Conservation (phyloP, 495 filamentous ascomycete genomes). For the Clohesyomyces aquaticus region DNA sequence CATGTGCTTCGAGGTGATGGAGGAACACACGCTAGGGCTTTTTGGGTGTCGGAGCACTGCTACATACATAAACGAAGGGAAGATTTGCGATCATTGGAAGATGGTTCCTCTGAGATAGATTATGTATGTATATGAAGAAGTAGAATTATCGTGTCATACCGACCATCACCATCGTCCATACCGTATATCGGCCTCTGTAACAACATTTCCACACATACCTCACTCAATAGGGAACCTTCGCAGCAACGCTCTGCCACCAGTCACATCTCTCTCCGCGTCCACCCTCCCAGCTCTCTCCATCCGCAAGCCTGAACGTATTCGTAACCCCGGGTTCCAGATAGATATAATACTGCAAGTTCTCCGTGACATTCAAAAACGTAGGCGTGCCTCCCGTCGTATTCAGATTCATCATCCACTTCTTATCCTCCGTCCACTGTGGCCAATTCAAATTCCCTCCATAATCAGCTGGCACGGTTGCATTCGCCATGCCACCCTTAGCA, state of each 20-base stretch:
- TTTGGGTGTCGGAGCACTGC: too few species aligned
- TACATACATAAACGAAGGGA: too few species aligned
- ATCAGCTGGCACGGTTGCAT: conserved; percentile 31
- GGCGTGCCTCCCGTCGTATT: conserved; percentile 36
- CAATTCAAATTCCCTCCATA: conserved; percentile 28
- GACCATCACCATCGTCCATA: too few species aligned
- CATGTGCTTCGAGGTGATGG: too few species aligned
- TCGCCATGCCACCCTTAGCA: conserved; percentile 25
- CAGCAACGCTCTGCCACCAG: conserved; percentile 32
- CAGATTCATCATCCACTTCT: conserved; percentile 19
- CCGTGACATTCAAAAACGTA: conserved; percentile 2
- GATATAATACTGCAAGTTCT: conserved; percentile 26
- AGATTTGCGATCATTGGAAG: too few species aligned
- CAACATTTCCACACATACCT: not conserved
- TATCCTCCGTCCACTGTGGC: conserved; percentile 25
- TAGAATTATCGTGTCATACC: too few species aligned
- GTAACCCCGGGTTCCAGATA: conserved; percentile 37
- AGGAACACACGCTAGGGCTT: too few species aligned
- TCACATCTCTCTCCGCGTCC: conserved; percentile 37
- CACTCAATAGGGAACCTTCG: conserved; percentile 10
- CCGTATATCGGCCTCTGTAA: too few species aligned
- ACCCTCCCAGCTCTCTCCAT: conserved; percentile 36
- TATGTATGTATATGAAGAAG: too few species aligned
- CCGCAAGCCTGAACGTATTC: conserved; percentile 33
- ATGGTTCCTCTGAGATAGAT: too few species aligned